Conservation (phyloP, 2,329 filamentous ascomycete genomes). For the Aspergillus nomiae region DNA sequence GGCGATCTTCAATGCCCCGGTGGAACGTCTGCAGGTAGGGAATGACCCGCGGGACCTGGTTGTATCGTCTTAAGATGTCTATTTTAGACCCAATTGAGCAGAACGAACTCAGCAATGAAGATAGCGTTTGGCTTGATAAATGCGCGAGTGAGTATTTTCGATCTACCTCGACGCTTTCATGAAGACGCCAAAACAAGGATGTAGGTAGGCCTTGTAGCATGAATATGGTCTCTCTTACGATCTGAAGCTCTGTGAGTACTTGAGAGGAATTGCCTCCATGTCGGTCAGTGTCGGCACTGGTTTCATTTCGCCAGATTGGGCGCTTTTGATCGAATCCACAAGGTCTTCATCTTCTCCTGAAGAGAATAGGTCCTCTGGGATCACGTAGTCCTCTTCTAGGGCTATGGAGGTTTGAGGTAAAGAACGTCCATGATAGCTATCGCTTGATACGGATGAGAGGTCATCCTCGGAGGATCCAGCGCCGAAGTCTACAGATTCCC, state of each 20-base stretch:
- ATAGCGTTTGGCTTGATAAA: constrained; percentile 33
- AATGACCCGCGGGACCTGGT: constrained; percentile 47
- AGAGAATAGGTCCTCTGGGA: constrained; percentile 37
- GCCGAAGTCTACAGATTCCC: constrained; percentile 43
- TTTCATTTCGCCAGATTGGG: constrained; percentile 51
- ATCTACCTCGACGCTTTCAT: constrained; percentile 39
- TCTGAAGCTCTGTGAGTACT: constrained; percentile 68
- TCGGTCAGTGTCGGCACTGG: constrained; percentile 17
- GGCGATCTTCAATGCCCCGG: constrained; percentile 59
- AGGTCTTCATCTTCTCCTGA: constrained; percentile 36
- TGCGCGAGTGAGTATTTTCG: constrained; percentile 39
- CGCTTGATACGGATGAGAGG: constrained; percentile 35
- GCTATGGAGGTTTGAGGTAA: constrained; percentile 29
- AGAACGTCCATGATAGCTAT: constrained; percentile 29
- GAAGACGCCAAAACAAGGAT: constrained; percentile 62
- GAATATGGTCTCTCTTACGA: constrained; percentile 75
- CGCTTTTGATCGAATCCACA: constrained; percentile 41
- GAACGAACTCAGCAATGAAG: constrained; percentile 44
- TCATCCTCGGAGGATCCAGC: constrained; percentile 44
- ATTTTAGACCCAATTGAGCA: constrained; percentile 53
- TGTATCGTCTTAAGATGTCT: constrained; percentile 53
- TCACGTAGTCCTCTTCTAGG: constrained; percentile 35
- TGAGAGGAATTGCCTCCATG: constrained; percentile 25
- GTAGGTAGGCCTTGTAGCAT: constrained; percentile 82
- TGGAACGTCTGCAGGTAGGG: constrained; percentile 73